Base-by-base conservation (phyloP, 495 filamentous ascomycete species). In the Penicillium canescens region DNA sequence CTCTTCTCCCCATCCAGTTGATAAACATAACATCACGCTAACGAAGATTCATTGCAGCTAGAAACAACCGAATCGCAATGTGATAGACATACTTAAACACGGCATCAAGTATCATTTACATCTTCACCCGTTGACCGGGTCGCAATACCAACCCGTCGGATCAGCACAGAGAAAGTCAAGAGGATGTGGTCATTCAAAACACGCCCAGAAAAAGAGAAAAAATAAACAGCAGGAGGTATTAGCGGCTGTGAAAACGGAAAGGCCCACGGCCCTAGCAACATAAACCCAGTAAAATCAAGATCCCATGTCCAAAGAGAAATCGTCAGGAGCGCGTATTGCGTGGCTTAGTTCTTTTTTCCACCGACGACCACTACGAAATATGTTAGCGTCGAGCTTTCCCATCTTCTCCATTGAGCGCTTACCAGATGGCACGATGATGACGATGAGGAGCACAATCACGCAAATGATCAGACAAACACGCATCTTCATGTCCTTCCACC, bases 401-500 rank as follows among this genome's bases (percentile, higher is more conserved):
- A 16, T 42, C 13, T 10, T 12, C 18, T 8, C 9, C 5, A 36
- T 6, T 14, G 14, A 42, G 11, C 34, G 23, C 74, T 72, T 84
- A 94, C 93, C 89, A 55, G 91, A 37, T 9, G 49, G 91, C 51
- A 96, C 86, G 63, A 97, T 92, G 66, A 98, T 97, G 66, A 98
- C 83, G 50, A 96, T 75, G 51, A 98, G 79, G 56, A 98, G 75
- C 47, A 97, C 77, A 62, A 96, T 86, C 72, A 98, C 87, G 54
- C 90, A 93, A 50, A 86, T 79, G 54, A 91, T 88, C 63, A 99
- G 77, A 71, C 92, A 98, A 76, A 97, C 94, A 65, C 93, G 86
- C 94, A 98, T 99, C 82, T 96, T 96, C 91, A 98, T 96, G 72
- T 98, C 93, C 83, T 92, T 89, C 88, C 86, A 88, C 86, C 85